Evolutionary conservation across 169 alveolate species (phyloP).

Genomic region (Plasmodium sp.): DNA sequence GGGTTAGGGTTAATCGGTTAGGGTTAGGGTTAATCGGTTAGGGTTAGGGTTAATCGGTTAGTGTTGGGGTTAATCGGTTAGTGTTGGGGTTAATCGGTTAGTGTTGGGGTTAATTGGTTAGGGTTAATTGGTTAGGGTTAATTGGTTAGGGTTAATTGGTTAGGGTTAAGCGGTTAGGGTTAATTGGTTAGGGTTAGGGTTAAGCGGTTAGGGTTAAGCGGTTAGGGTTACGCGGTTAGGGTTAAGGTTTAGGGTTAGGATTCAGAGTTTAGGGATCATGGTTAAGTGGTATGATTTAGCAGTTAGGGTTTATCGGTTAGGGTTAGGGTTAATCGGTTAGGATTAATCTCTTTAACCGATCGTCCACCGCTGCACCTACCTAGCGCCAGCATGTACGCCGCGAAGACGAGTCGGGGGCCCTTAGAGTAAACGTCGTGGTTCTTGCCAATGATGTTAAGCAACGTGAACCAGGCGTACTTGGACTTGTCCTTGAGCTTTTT

Average conservation of each 20-base stretch:
- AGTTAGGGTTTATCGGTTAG: no score
- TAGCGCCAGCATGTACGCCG: slow-evolving; percentile 34
- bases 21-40: background rate
- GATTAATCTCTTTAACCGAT: no score
- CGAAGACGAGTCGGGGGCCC: slow-evolving; percentile 26
- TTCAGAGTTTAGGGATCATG: no score
- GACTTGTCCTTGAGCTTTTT: slow-evolving; percentile 25
- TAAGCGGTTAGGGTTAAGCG: background rate
- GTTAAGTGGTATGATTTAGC: no score
- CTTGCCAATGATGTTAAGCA: slow-evolving; percentile 24
- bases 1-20: background rate
- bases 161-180: background rate
- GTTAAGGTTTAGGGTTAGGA: background rate
- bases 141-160: no score
- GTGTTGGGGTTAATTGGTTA: no score
- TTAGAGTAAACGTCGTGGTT: slow-evolving; percentile 47
- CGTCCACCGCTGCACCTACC: background rate
- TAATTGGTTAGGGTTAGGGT: background rate
- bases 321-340: no score
- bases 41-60: background rate
- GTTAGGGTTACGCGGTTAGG: background rate
- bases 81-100: no score
- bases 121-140: no score
- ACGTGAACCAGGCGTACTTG: slow-evolving; percentile 53
- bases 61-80: background rate